Evolutionary conservation across 2,329 filamentous ascomycete genomes (phyloP), one percentile per base, ranked within the genome.

Genomic region (Cladosporium sp.): DNA sequence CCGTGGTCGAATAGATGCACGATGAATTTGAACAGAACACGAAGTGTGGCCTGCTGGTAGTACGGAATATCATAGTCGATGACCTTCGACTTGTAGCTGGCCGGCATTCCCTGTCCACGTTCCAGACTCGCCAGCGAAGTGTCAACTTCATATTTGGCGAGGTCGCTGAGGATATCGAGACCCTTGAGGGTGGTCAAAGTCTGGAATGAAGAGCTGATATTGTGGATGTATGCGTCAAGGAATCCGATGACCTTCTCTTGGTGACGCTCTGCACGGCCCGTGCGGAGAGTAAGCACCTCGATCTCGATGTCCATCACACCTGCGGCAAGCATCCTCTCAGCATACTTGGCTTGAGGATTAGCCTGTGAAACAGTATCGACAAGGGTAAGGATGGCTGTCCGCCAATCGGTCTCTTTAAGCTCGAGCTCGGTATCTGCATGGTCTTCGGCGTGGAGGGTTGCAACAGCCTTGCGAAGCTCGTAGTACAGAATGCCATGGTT

Each of bases 401-500:
- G 90, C 93, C 94, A 99, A 73, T 95, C 89, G 75, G 97, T 92
- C 67, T 88, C 83, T 66, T 88, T 86, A 6, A 76, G 66, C n/a
- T 87, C 86, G 65, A 86, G 84, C 69, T 88, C 85, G 26, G 86
- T 68, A 66, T 83, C 80, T 65, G 90, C 87, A 59, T 81, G 76
- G 59, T 82, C 81, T 67, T 88, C 84, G 21, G 82, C 82, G 66
- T 85, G 88, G 80, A 99, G 90, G 69, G 93, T 91, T 21, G 90
- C 89, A 66, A 98, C 91, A 11, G 93, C 92, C 78, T 96, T 97
- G 65, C 94, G 88, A 59, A 97, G 90, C 71, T 97, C 87, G 74
- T 97, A 98, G 71, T 98, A 90, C 54, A 99, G 84, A 34, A 98
- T 90, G 15, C 95, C 96, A 73, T 99, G 96, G 73, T 96, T 98